These are phyloP conservation scores for Starmerella riodocensis DNA, from an alignment of 805 yeast genomes.

Conservation along the genomic window DNA sequence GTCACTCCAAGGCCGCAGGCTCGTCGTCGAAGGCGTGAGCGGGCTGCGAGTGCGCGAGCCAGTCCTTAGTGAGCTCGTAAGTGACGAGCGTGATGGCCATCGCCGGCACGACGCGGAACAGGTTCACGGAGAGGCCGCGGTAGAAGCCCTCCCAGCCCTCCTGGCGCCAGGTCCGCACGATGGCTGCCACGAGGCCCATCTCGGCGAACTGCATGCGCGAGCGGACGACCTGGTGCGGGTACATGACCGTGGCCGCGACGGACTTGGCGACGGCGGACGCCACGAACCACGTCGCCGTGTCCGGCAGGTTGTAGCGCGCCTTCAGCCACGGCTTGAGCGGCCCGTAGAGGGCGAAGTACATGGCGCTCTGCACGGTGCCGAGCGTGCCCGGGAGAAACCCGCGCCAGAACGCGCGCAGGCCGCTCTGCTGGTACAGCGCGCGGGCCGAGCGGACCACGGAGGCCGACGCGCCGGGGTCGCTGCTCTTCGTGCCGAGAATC, in stretches of 20 bases:
- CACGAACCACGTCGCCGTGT: constrained; percentile 38
- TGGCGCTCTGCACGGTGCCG: constrained; percentile 78
- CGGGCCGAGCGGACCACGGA: constrained; percentile 44
- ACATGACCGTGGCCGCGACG: constrained; percentile 51
- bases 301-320: constrained; percentile 3
- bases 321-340: constrained; percentile 38
- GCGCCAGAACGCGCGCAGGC: constrained; percentile 50
- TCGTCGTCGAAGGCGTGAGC: too few relatives aligned
- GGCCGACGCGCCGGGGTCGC: constrained; percentile 38
- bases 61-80: constrained; percentile 40
- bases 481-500: constrained; percentile 42
- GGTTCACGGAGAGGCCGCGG: constrained; percentile 67
- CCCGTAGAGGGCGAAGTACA: constrained; percentile 80
- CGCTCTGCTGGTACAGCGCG: constrained; percentile 41
- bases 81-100: constrained; percentile 81
- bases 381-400: constrained; percentile 65
- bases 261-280: constrained; percentile 60
- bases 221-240: constrained; percentile 74
- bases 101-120: constrained; percentile 78
- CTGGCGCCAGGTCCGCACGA: constrained; percentile 30
- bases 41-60: too few relatives aligned
- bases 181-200: constrained; percentile 27
- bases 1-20: too few relatives aligned
- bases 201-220: constrained; percentile 50
- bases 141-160: constrained; percentile 65